Evolutionary conservation across 192 early-diverging fungal species (phyloP).

Genomic region (Linnemannia schmuckeri): DNA sequence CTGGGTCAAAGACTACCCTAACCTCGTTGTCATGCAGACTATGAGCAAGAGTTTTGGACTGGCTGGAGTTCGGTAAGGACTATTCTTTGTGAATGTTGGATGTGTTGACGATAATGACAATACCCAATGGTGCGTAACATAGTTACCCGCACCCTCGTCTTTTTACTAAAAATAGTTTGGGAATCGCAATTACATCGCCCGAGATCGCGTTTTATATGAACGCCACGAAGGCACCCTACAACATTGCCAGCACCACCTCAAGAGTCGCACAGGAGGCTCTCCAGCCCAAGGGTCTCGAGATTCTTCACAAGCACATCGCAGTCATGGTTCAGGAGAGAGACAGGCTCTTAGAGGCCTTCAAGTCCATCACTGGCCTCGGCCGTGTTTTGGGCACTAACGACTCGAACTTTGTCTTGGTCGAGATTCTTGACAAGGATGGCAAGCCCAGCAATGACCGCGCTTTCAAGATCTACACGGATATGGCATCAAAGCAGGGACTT

Average conservation of each 20-base stretch:
- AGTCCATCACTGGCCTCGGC: conserved; percentile 74
- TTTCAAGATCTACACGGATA: conserved; percentile 77
- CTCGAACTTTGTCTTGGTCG: conserved; percentile 95
- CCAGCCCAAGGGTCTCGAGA: conserved; percentile 70
- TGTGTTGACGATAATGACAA: neutral
- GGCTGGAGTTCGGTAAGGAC: conserved; percentile 89
- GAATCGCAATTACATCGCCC: conserved; percentile 84
- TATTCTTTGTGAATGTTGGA: neutral
- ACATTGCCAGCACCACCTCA: conserved; percentile 91
- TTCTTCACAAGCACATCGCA: conserved; percentile 75
- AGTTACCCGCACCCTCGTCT: neutral
- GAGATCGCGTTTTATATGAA: conserved; percentile 92
- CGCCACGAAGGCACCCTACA: conserved; percentile 99
- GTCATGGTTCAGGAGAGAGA: conserved; percentile 76
- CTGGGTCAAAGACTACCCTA: conserved; percentile 89
- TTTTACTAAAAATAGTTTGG: conserved; percentile 68
- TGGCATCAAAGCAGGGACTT: conserved; percentile 89
- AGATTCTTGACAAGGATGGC: conserved; percentile 73
- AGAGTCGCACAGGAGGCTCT: conserved; percentile 85
- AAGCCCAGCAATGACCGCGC: conserved; percentile 81
- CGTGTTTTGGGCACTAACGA: conserved; percentile 89
- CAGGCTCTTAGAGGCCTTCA: conserved; percentile 73
- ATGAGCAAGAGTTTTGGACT: conserved; percentile 98
- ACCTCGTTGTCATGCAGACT: conserved; percentile 97
- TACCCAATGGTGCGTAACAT: too few species aligned